Conservation (phyloP, 2,329 filamentous ascomycete genomes). For the Cytospora paraplurivora region DNA sequence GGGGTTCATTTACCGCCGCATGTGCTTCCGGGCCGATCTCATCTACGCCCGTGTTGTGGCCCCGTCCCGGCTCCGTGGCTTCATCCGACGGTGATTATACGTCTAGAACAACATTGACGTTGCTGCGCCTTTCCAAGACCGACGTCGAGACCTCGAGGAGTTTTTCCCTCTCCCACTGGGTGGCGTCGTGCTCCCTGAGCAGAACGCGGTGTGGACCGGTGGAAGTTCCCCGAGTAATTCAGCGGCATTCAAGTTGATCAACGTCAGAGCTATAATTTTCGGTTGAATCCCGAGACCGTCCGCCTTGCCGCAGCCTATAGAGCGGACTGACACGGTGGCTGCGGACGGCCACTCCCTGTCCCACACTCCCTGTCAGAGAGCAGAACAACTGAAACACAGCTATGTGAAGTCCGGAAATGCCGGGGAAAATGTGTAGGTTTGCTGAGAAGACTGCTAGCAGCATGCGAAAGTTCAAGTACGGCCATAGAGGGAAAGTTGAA, state of each 20-base stretch:
- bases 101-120: neutral
- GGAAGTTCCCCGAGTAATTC: conserved; percentile 26
- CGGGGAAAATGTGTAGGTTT: neutral
- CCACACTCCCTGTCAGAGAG: neutral
- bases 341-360: neutral
- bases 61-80: neutral
- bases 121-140: neutral
- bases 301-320: conserved; percentile 15
- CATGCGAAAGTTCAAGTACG: neutral
- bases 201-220: conserved; percentile 6
- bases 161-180: conserved; percentile 15
- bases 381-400: neutral
- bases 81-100: neutral
- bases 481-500: neutral
- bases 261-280: conserved; percentile 16
- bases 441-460: neutral
- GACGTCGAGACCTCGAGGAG: neutral
- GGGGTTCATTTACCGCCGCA: neutral
- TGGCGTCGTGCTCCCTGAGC: conserved; percentile 21
- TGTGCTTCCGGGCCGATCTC: neutral
- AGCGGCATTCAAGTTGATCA: conserved; percentile 26
- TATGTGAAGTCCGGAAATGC: neutral
- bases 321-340: neutral
- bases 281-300: conserved; percentile 25
- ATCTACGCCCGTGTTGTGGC: neutral